These are phyloP conservation scores for Tricholoma saponaceum DNA, from an alignment of 768 basidiomycete genomes.

Conservation along the genomic window DNA sequence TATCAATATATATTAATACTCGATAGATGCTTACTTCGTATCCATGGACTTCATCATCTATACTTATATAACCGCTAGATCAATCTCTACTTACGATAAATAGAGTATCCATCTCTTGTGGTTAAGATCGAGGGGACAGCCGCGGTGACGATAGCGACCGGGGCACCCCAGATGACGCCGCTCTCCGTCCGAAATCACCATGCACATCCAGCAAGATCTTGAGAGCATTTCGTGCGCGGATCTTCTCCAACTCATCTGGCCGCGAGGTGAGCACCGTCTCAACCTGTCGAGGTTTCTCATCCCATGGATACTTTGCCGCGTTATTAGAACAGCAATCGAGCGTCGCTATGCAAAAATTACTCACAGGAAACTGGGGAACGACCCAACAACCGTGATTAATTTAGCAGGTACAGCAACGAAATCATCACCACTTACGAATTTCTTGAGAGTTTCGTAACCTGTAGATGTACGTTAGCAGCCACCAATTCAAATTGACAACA, in stretches of 20 bases:
- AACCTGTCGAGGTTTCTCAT: slow-evolving; percentile 59
- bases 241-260: slow-evolving; percentile 79
- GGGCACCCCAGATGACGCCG: slow-evolving; percentile 35
- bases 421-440: slow-evolving; percentile 29
- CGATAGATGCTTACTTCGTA: slow-evolving; percentile 15
- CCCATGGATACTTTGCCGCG: slow-evolving; percentile 72
- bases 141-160: slow-evolving; percentile 38
- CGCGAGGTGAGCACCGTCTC: slow-evolving; percentile 68
- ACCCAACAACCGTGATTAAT: slow-evolving; percentile 10
- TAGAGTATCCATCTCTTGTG: slow-evolving; percentile 13
- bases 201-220: slow-evolving; percentile 88
- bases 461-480: slow-evolving; percentile 12
- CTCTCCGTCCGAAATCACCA: slow-evolving; percentile 77
- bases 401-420: slow-evolving; percentile 4
- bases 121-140: slow-evolving; percentile 26
- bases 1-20: no score
- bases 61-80: no score
- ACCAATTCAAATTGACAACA: neutral
- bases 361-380: slow-evolving; percentile 41
- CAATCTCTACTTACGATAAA: slow-evolving; percentile 3
- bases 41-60: slow-evolving; percentile 1
- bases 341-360: slow-evolving; percentile 20
- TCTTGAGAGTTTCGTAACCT: slow-evolving; percentile 47
- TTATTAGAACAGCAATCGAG: slow-evolving; percentile 17
- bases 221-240: slow-evolving; percentile 92